These are phyloP conservation scores for Kodamaea kakaduensis DNA, from an alignment of 805 yeast species.

Conservation along the genomic window DNA sequence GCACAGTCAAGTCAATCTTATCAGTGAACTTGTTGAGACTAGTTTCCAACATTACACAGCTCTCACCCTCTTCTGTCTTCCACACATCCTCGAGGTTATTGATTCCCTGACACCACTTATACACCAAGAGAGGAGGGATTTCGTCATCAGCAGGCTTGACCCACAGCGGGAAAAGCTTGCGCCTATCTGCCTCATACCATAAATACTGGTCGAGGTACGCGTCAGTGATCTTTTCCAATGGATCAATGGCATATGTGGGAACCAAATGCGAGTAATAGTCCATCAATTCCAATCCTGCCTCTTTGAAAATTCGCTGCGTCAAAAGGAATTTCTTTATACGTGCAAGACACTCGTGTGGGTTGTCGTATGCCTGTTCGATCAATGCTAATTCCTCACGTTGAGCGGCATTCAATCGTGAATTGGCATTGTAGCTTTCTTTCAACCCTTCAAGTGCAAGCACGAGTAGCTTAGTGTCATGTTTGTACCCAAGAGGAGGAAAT, in stretches of 20 bases:
- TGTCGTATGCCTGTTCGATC: slow-evolving; percentile 94
- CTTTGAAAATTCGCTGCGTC: slow-evolving; percentile 90
- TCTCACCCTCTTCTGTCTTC: slow-evolving; percentile 70
- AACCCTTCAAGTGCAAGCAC: slow-evolving; percentile 85
- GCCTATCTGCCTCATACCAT: slow-evolving; percentile 91
- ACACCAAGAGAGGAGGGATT: slow-evolving; percentile 85
- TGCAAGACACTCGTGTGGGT: slow-evolving; percentile 88
- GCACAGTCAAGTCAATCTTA: slow-evolving; percentile 80
- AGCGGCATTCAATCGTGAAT: slow-evolving; percentile 72
- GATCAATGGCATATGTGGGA: slow-evolving; percentile 87
- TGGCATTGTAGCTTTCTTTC: slow-evolving; percentile 67
- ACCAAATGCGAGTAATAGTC: slow-evolving; percentile 80
- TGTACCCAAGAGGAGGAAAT: slow-evolving; percentile 87
- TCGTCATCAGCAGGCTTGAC: slow-evolving; percentile 92
- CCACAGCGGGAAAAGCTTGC: slow-evolving; percentile 92
- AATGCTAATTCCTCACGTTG: slow-evolving; percentile 91
- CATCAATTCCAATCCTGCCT: slow-evolving; percentile 82
- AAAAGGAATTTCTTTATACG: slow-evolving; percentile 77
- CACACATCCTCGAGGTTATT: slow-evolving; percentile 77
- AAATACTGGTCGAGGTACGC: slow-evolving; percentile 93
- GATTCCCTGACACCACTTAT: slow-evolving; percentile 92
- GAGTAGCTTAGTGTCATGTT: slow-evolving; percentile 87
- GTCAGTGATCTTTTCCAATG: slow-evolving; percentile 91
- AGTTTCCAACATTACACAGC: slow-evolving; percentile 82
- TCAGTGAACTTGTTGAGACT: slow-evolving; percentile 68